A percentile compares a stretch with the other conserved stretches of the same genome.
Evolutionary conservation across 192 early-diverging fungal genomes (phyloP).

Genomic region (Podila horticola): DNA sequence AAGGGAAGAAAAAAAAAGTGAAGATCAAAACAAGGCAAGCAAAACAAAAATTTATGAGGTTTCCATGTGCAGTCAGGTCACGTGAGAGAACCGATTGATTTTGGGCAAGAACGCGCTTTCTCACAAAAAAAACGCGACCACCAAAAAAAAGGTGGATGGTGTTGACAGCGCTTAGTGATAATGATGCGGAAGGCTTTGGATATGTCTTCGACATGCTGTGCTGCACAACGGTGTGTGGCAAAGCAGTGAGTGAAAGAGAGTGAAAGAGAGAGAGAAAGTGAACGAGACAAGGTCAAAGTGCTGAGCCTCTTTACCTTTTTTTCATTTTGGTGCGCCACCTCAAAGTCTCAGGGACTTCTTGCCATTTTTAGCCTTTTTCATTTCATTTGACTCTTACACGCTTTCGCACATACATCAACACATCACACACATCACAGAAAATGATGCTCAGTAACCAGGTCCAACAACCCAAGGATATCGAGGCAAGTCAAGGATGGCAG

Average conservation of each 20-base stretch:
- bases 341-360: too few species aligned
- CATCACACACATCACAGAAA: neutral
- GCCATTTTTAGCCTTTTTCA: too few species aligned
- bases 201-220: too few species aligned
- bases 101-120: neutral
- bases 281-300: too few species aligned
- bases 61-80: neutral
- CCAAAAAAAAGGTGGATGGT: neutral
- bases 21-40: constrained; percentile 15
- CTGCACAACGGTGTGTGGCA: too few species aligned
- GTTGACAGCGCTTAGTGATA: too few species aligned
- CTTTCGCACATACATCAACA: neutral
- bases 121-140: neutral
- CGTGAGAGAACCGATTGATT: neutral
- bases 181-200: too few species aligned
- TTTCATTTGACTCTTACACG: neutral
- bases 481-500: constrained; percentile 11
- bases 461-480: constrained; percentile 44
- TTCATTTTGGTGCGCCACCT: too few species aligned
- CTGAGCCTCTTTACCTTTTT: too few species aligned
- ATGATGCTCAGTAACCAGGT: constrained; percentile 50
- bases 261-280: neutral
- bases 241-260: too few species aligned
- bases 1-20: constrained; percentile 35
- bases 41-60: too few species aligned